These are phyloP conservation scores for Clavaria fumosa DNA, from an alignment of 768 basidiomycete species.

Conservation along the genomic window DNA sequence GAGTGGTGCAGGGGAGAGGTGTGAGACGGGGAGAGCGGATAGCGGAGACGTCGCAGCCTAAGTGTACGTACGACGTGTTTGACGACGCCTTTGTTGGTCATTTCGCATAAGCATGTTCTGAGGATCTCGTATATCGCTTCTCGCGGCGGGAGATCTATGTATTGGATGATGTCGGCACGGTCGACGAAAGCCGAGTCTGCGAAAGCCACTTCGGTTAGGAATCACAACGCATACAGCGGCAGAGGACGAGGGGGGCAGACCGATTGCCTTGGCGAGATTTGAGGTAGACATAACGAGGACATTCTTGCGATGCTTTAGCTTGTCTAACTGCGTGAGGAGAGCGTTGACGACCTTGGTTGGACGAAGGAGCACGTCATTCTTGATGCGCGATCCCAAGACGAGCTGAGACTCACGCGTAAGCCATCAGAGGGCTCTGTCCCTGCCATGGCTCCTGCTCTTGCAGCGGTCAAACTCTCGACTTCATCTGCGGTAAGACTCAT, in stretches of 20 bases:
- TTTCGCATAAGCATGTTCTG: slow-evolving; percentile 64
- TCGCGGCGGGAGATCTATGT: slow-evolving; percentile 78
- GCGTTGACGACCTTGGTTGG: slow-evolving; percentile 82
- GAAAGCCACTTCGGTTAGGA: not conserved
- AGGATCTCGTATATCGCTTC: slow-evolving; percentile 93
- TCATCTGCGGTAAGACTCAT: slow-evolving; percentile 47
- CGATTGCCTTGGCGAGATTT: slow-evolving; percentile 89
- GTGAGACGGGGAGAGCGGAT: not conserved
- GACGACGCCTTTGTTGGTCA: slow-evolving; percentile 62
- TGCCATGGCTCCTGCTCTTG: slow-evolving; percentile 85
- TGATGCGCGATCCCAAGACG: not conserved
- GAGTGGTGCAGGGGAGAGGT: slow-evolving; percentile 1
- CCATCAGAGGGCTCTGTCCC: slow-evolving; percentile 96
- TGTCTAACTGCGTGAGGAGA: slow-evolving; percentile 91
- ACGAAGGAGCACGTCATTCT: not conserved
- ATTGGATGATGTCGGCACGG: slow-evolving; percentile 93
- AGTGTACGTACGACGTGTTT: slow-evolving; percentile 35
- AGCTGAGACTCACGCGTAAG: slow-evolving; percentile 42
- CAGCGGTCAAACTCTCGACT: slow-evolving; percentile 91
- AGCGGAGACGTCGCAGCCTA: slow-evolving; percentile 1
- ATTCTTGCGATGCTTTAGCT: slow-evolving; percentile 84
- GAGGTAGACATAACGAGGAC: slow-evolving; percentile 94
- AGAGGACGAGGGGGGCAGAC: slow-evolving; percentile 25
- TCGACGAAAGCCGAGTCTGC: slow-evolving; percentile 91
- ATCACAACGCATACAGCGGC: too few species aligned